phyloP scores from a whole-genome alignment of 306 rosid genomes.

The Castanopsis chinensis region DNA sequence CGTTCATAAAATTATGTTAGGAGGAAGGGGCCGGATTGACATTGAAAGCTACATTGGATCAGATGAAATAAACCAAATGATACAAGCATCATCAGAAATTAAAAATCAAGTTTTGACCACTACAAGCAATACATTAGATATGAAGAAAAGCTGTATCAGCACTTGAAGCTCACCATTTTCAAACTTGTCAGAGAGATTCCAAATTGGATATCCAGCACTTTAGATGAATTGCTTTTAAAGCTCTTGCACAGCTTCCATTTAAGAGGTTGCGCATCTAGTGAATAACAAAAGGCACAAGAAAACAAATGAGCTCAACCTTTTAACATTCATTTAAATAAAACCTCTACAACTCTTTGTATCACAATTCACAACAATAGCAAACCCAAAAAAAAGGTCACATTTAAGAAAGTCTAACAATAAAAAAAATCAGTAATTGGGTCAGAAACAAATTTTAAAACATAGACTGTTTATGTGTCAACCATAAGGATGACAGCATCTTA shows the following conservation, averaged over 20 bases:
- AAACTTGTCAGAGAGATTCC: slow-evolving; percentile 60
- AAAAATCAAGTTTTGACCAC: not conserved
- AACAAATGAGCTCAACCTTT: not conserved
- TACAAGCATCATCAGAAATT: not conserved
- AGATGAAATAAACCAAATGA: not conserved
- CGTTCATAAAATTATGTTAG: not conserved
- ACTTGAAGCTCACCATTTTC: slow-evolving; percentile 65
- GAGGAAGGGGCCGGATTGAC: not conserved
- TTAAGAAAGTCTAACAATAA: too few species aligned
- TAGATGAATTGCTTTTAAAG: slow-evolving; percentile 54
- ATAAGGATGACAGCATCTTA: not conserved
- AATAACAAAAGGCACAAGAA: not conserved
- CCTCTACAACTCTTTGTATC: not conserved
- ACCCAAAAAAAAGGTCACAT: not conserved
- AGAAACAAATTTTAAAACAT: not conserved
- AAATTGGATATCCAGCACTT: slow-evolving; percentile 76
- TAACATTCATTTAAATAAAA: not conserved
- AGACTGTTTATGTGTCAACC: not conserved
- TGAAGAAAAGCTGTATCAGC: not conserved
- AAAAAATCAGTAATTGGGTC: not conserved
- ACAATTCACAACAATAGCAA: too few species aligned
- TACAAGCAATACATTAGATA: slow-evolving; percentile 1
- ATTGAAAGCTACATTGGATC: not conserved
- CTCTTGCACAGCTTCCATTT: slow-evolving; percentile 77
- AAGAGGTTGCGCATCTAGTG: slow-evolving; percentile 64